Percentiles rank a stretch among this genome's conserved stretches.
These are phyloP conservation scores for Monosporascus cannonballus DNA, from an alignment of 2,329 filamentous ascomycete genomes.

Conservation along the genomic window DNA sequence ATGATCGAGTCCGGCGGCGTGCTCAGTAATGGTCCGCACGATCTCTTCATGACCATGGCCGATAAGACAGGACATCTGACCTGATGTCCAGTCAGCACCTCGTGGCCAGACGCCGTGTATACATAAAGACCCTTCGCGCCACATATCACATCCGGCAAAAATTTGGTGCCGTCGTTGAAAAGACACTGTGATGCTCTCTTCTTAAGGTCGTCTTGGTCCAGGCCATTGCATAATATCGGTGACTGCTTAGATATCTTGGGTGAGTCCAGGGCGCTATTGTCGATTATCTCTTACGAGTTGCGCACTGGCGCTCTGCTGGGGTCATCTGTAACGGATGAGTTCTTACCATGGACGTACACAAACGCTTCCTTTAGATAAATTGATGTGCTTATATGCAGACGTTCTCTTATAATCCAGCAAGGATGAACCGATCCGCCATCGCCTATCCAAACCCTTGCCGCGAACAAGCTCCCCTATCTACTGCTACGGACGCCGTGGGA, in stretches of 20 bases:
- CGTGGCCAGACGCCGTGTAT: conserved; percentile 37
- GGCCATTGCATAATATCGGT: not conserved
- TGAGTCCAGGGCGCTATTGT: not conserved
- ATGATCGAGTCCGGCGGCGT: conserved; percentile 49
- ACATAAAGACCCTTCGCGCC: conserved; percentile 38
- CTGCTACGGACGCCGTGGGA: too few species aligned
- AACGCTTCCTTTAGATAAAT: too few species aligned
- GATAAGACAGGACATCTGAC: conserved; percentile 54
- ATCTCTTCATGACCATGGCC: conserved; percentile 55
- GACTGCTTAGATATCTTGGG: not conserved
- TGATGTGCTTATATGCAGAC: too few species aligned
- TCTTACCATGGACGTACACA: too few species aligned
- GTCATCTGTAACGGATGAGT: too few species aligned
- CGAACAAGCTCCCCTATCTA: too few species aligned
- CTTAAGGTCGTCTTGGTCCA: not conserved
- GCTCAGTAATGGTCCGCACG: conserved; percentile 42
- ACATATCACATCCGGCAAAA: conserved; percentile 32
- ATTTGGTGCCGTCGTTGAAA: conserved; percentile 19
- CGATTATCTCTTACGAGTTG: too few species aligned
- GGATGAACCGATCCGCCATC: too few species aligned
- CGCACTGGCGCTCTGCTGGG: too few species aligned
- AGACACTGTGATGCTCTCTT: conserved; percentile 5
- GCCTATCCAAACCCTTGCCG: too few species aligned
- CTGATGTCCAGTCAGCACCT: conserved; percentile 53
- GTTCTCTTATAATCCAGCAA: too few species aligned